Evolutionary conservation across 805 yeast genomes (phyloP).

Genomic region (Candida peoriensis): DNA sequence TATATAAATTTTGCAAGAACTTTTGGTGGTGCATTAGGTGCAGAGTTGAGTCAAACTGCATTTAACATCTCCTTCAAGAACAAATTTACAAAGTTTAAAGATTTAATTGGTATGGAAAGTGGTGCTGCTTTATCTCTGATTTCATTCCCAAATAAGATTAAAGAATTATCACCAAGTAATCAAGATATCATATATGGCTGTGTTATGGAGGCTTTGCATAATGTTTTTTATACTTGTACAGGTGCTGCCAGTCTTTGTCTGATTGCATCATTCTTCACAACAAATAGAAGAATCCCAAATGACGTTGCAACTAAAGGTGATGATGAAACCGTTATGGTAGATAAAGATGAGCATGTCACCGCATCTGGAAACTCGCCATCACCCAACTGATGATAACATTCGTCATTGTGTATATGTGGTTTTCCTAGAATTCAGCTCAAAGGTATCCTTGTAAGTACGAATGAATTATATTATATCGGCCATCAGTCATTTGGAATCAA

Average conservation of each 20-base stretch:
- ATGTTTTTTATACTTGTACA: constrained; percentile 34
- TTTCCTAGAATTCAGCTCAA: too few relatives aligned
- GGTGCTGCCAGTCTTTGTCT: constrained; percentile 31
- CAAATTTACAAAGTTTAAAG: constrained; percentile 1
- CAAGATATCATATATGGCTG: not conserved
- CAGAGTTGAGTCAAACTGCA: constrained; percentile 37
- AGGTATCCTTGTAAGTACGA: too few relatives aligned
- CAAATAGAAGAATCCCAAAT: constrained; percentile 37
- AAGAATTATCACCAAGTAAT: not conserved
- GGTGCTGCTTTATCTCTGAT: not conserved
- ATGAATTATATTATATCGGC: too few relatives aligned
- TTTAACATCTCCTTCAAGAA: constrained; percentile 28
- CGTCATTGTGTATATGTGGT: too few relatives aligned
- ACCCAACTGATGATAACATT: too few relatives aligned
- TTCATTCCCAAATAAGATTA: too few relatives aligned
- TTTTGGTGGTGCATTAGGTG: constrained; percentile 41
- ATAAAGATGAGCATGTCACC: too few relatives aligned
- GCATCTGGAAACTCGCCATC: too few relatives aligned
- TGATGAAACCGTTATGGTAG: not conserved
- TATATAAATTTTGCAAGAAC: constrained; percentile 39
- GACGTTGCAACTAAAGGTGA: constrained; percentile 5
- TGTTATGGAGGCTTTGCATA: constrained; percentile 31
- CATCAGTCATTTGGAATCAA: too few relatives aligned
- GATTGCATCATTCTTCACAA: constrained; percentile 29
- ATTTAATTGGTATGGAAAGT: not conserved